Conservation (phyloP, 805 yeast species). For the Suhomyces pyralidae region DNA sequence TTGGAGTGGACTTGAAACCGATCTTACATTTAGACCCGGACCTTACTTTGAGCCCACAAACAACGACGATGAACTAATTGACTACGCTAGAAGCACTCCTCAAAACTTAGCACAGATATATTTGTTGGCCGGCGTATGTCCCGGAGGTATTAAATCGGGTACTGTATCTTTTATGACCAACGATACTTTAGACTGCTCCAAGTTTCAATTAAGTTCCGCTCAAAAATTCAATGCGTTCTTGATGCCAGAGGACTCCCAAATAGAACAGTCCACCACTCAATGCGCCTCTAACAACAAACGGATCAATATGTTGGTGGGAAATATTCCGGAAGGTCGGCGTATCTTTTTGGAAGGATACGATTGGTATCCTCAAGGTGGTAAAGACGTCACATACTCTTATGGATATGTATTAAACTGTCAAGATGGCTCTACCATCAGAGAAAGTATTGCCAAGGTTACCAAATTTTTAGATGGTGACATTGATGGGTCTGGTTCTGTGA, state of each 20-base stretch:
- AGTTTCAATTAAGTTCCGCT: conserved; percentile 9
- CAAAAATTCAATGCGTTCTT: conserved; percentile 13
- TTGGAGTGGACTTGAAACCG: conserved; percentile 12
- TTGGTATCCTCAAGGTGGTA: conserved; percentile 4
- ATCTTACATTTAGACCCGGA: conserved; percentile 11
- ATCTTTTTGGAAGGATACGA: conserved; percentile 14
- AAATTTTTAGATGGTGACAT: not conserved
- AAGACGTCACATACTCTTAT: conserved; percentile 8
- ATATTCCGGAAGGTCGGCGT: conserved; percentile 10
- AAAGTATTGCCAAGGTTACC: not conserved
- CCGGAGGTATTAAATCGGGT: conserved; percentile 12
- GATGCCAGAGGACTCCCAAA: conserved; percentile 11
- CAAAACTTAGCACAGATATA: conserved; percentile 12
- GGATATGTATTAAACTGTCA: conserved; percentile 9
- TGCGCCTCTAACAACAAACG: conserved; percentile 3
- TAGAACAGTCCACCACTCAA: not conserved
- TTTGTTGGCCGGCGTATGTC: conserved; percentile 14
- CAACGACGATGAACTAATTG: conserved; percentile 7
- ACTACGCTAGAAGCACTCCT: conserved; percentile 15
- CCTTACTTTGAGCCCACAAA: conserved; percentile 11
- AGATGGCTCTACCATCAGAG: conserved; percentile 6
- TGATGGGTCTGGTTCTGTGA: not conserved
- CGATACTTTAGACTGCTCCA: conserved; percentile 11
- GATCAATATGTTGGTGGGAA: conserved; percentile 4
- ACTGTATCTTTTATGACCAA: conserved; percentile 9